Evolutionary conservation across 306 rosid genomes (phyloP), one percentile per base, ranked within the genome.

Genomic region (Abrus precatorius): DNA sequence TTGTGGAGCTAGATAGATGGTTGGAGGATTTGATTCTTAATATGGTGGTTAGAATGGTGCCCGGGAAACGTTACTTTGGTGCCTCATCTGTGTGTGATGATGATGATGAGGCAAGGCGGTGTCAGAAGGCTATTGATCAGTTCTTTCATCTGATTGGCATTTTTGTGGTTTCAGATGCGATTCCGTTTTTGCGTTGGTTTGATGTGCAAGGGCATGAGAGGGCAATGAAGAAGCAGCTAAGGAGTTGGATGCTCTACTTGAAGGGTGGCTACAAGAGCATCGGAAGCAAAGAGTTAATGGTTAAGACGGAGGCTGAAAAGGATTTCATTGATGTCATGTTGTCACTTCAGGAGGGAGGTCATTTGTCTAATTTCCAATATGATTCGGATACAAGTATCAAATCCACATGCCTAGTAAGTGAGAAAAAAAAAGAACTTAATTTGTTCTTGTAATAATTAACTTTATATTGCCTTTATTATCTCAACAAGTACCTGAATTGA

Each of bases 311-410:
- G 10, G 85, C 72, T n/a, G 90, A 84, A 9, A 84, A 78, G 5
- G 92, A 89, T 56, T 91, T 89, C 86, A 91, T 91, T 33, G 89
- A 89, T 63, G 91, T 89, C 32, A 86, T 91, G 91, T 53, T 91
- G 65, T 89, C 90, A 2, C 79, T 87, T 64, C 63, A 80, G 33
- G 83, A 87, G 33, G 45, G 14, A 59, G 89, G 87, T 40, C 74
- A 72, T 1, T 77, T 87, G 1, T 83, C 87, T 12, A 83, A 79
- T 53, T 86, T 84, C 44, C 85, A 80, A 57, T 28, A 82, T 14
- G 88, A 80, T 78, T 59, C 86, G 0, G 85, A 81, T 29, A 83
- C 84, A 11, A 75, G 89, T 76, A 83, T 87, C 83, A 89, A 89
- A 83, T 86, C 92, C 38, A 89, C 96, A 0, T 89, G 96, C 69